A percentile compares a stretch with the other conserved stretches of the same genome.
phyloP scores from a whole-genome alignment of 1,139 yeast genomes.

The Pichia sp. region DNA sequence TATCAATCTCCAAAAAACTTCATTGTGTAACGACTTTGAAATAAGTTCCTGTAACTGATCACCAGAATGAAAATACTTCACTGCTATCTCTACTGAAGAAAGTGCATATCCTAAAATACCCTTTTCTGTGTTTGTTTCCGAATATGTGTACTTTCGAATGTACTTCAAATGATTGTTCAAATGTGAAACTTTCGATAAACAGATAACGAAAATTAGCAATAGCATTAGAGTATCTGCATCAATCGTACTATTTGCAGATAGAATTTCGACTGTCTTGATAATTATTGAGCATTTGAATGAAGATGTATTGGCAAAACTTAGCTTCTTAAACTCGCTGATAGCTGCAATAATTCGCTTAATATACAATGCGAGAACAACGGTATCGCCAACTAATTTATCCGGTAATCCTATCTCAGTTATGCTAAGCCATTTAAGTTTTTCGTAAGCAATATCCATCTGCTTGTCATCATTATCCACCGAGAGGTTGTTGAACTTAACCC shows the following conservation, averaged over 20 bases:
- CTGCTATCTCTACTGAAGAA: constrained; percentile 80
- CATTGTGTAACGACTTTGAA: constrained; percentile 43
- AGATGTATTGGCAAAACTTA: constrained; percentile 50
- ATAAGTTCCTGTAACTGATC: constrained; percentile 36
- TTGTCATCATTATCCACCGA: constrained; percentile 30
- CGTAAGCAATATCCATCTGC: constrained; percentile 37
- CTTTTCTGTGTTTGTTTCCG: constrained; percentile 24
- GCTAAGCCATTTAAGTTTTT: constrained; percentile 49
- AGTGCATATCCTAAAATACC: constrained; percentile 48
- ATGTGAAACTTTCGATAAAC: constrained; percentile 56
- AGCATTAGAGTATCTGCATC: constrained; percentile 85
- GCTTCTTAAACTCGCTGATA: constrained; percentile 47
- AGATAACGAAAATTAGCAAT: constrained; percentile 64
- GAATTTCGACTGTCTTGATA: constrained; percentile 47
- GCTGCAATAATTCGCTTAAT: constrained; percentile 53
- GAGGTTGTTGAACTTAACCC: constrained; percentile 46
- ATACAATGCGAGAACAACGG: constrained; percentile 28
- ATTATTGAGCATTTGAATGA: constrained; percentile 51
- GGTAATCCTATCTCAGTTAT: constrained; percentile 66
- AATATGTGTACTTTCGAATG: constrained; percentile 57
- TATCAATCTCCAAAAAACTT: constrained; percentile 51
- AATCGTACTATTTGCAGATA: constrained; percentile 41
- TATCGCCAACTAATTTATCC: constrained; percentile 33
- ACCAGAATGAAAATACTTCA: constrained; percentile 53
- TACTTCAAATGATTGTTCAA: constrained; percentile 64